phyloP scores from a whole-genome alignment of 129 eudicot genomes.

The Arctium lappa region DNA sequence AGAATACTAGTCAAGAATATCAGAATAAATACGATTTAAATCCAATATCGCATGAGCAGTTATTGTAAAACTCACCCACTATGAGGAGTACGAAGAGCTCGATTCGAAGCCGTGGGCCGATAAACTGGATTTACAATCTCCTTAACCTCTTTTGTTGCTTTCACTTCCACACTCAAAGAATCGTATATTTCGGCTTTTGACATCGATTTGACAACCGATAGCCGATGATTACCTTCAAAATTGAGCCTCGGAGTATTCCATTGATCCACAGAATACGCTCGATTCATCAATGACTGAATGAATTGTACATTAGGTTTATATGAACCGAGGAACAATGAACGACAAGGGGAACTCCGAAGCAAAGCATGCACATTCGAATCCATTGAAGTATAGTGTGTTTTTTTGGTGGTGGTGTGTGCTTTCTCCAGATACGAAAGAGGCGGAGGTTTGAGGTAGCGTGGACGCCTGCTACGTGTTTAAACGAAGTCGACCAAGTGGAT shows the following conservation, averaged over 20 bases:
- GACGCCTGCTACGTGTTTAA: neutral
- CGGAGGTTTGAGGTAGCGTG: neutral
- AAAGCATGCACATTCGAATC: conserved; percentile 19
- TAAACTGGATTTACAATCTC: conserved; percentile 50
- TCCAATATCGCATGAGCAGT: neutral
- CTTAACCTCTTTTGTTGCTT: conserved; percentile 1
- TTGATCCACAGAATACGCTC: neutral
- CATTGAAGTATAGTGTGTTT: conserved; percentile 19
- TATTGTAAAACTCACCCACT: conserved; percentile 59
- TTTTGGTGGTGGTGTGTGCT: neutral
- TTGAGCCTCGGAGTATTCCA: neutral
- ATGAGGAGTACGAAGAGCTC: conserved; percentile 84
- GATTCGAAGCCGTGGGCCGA: conserved; percentile 69
- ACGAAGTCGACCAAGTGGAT: neutral
- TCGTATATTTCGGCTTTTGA: conserved; percentile 18
- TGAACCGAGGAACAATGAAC: neutral
- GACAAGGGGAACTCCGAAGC: conserved; percentile 15
- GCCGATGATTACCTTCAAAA: neutral
- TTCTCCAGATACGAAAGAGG: neutral
- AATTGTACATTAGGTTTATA: conserved; percentile 7
- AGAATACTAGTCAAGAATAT: neutral
- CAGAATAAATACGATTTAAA: neutral
- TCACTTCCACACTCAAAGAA: conserved; percentile 17
- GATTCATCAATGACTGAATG: neutral
- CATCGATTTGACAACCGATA: conserved; percentile 16